These are phyloP conservation scores for Huntiella abstrusa DNA, from an alignment of 2,329 filamentous ascomycete species.

Conservation along the genomic window DNA sequence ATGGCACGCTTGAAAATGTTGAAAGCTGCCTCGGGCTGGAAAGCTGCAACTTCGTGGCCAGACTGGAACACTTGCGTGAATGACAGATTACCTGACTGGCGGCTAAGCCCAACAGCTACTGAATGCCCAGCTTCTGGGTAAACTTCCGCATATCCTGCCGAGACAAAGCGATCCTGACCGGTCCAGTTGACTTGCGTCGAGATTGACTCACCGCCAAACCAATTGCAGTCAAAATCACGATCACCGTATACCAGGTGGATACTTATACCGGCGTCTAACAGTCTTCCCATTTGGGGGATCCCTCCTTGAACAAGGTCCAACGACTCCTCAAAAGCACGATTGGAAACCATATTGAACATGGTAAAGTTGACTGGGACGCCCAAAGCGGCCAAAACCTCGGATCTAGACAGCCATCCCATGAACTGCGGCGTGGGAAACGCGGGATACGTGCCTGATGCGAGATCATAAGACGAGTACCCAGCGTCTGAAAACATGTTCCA, in stretches of 20 bases:
- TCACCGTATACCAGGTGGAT: constrained; percentile 55
- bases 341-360: constrained; percentile 45
- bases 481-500: constrained; percentile 12
- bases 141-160: constrained; percentile 39
- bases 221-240: constrained; percentile 45
- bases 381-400: constrained; percentile 35
- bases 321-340: constrained; percentile 28
- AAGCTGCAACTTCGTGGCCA: constrained; percentile 43
- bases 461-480: constrained; percentile 42
- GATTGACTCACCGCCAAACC: constrained; percentile 56
- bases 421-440: constrained; percentile 46
- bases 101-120: constrained; percentile 50
- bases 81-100: constrained; percentile 57
- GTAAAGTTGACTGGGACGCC: constrained; percentile 43
- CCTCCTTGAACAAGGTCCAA: constrained; percentile 16
- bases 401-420: constrained; percentile 44
- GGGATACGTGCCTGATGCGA: constrained; percentile 34
- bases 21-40: constrained; percentile 40
- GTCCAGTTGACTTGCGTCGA: constrained; percentile 27
- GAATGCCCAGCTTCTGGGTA: constrained; percentile 36
- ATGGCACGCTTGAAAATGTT: constrained; percentile 39
- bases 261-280: constrained; percentile 44
- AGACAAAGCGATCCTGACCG: constrained; percentile 31
- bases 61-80: constrained; percentile 49
- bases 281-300: constrained; percentile 31